phyloP scores from a whole-genome alignment of 2,329 filamentous ascomycete genomes.

The Talaromyces sp. region DNA sequence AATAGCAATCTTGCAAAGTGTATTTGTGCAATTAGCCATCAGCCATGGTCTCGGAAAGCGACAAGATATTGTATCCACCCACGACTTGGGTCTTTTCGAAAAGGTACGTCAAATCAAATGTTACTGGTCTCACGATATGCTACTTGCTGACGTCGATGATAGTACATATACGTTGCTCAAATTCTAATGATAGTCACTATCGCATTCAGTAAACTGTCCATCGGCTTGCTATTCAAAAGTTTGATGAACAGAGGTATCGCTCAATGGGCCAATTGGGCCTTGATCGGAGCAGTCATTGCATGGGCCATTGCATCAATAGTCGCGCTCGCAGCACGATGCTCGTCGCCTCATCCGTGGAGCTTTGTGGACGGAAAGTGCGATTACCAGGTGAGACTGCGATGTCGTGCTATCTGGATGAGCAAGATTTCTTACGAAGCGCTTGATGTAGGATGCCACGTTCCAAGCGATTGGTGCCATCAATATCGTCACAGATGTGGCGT shows the following conservation, averaged over 20 bases:
- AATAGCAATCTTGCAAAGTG: slow-evolving; percentile 22
- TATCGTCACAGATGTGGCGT: slow-evolving; percentile 19
- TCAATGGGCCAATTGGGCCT: slow-evolving; percentile 18
- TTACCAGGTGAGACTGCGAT: slow-evolving; percentile 21
- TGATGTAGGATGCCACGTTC: slow-evolving; percentile 19
- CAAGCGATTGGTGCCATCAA: slow-evolving; percentile 21
- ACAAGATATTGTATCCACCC: slow-evolving; percentile 16
- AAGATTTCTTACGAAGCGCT: not conserved
- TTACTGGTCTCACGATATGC: not conserved
- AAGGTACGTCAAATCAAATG: slow-evolving; percentile 18
- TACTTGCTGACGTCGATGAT: not conserved
- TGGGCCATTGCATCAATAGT: slow-evolving; percentile 23
- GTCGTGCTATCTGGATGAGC: not conserved
- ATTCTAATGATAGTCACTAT: slow-evolving; percentile 22
- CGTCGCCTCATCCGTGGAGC: slow-evolving; percentile 23
- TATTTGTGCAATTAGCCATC: slow-evolving; percentile 24
- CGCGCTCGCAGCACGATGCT: slow-evolving; percentile 22
- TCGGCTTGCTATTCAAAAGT: slow-evolving; percentile 22
- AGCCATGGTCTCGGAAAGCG: slow-evolving; percentile 22
- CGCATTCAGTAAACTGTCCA: slow-evolving; percentile 23
- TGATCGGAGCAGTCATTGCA: slow-evolving; percentile 21
- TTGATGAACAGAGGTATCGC: slow-evolving; percentile 21
- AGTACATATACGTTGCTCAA: slow-evolving; percentile 24
- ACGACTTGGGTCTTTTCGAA: slow-evolving; percentile 19
- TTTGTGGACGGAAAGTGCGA: slow-evolving; percentile 21